phyloP scores from a whole-genome alignment of 2,329 filamentous ascomycete species.

The Eutypella sp. region DNA sequence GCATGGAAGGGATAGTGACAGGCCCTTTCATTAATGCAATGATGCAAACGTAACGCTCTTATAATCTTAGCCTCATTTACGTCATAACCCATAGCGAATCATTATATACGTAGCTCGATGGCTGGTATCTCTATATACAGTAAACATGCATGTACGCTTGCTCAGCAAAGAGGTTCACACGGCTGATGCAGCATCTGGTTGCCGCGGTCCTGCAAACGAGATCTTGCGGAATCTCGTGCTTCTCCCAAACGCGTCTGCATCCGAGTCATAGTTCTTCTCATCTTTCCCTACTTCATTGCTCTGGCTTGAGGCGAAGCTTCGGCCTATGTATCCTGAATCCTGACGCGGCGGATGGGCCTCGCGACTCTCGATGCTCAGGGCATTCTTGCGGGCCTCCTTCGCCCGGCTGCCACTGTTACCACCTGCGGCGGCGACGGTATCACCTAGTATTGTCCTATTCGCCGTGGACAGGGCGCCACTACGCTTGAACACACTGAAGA shows the following conservation, averaged over 20 bases:
- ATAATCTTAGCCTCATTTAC: too few relatives aligned
- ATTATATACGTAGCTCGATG: too few relatives aligned
- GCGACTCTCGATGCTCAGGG: neutral
- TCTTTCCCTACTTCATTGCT: neutral
- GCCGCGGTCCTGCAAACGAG: neutral
- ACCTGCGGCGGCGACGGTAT: neutral
- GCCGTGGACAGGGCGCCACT: neutral
- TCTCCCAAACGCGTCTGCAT: neutral
- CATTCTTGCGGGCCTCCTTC: neutral
- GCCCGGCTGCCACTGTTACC: neutral
- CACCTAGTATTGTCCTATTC: neutral
- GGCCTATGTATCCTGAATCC: neutral
- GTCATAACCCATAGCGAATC: too few relatives aligned
- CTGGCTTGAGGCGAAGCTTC: neutral
- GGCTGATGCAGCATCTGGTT: neutral
- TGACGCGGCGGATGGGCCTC: neutral
- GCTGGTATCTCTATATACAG: neutral
- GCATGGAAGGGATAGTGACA: too few relatives aligned
- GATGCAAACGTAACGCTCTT: too few relatives aligned
- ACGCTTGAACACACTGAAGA: slow-evolving; percentile 25
- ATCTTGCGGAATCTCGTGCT: neutral
- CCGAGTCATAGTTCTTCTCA: neutral
- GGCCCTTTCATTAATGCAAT: too few relatives aligned
- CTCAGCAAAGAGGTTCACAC: neutral
- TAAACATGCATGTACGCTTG: neutral